phyloP scores from a whole-genome alignment of 139 green algal genomes.

The Raphidocelis subcapitata region DNA sequence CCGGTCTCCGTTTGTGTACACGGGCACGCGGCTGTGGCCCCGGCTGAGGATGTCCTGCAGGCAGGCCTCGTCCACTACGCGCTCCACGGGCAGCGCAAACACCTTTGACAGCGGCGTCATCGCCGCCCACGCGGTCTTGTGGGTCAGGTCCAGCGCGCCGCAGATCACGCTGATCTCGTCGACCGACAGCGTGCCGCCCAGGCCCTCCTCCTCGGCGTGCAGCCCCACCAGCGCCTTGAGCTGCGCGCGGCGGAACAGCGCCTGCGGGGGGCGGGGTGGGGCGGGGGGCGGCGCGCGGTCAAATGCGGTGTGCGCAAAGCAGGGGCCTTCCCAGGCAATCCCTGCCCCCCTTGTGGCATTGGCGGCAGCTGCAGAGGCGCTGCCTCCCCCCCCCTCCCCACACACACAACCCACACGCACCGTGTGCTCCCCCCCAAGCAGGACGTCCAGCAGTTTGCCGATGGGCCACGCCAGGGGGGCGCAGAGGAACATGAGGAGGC shows the following conservation, averaged over 20 bases:
- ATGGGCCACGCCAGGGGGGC: background rate
- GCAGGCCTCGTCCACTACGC: conserved; percentile 2
- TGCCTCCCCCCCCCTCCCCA: too few species aligned
- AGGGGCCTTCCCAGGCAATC: too few species aligned
- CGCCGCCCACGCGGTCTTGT: conserved; percentile 60
- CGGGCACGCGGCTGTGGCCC: conserved; percentile 81
- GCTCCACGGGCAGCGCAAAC: conserved; percentile 16
- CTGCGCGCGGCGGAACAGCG: conserved; percentile 2
- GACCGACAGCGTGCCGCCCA: conserved; percentile 36
- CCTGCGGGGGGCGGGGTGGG: background rate
- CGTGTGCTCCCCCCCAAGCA: background rate
- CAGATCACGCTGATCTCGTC: conserved; percentile 31
- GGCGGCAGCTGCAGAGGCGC: too few species aligned
- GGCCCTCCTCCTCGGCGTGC: background rate
- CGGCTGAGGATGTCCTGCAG: conserved; percentile 65
- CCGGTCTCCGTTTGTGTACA: conserved; percentile 57
- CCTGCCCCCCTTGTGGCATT: too few species aligned
- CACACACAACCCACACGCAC: too few species aligned
- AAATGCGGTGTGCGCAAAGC: too few species aligned
- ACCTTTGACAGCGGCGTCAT: conserved; percentile 80
- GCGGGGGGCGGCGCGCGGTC: too few species aligned
- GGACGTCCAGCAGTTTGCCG: background rate
- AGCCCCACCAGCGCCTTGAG: background rate
- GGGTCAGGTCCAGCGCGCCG: conserved; percentile 71
- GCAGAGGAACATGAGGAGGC: background rate